Conservation (phyloP, 257 asterid genomes). For the Henckelia pumila region DNA sequence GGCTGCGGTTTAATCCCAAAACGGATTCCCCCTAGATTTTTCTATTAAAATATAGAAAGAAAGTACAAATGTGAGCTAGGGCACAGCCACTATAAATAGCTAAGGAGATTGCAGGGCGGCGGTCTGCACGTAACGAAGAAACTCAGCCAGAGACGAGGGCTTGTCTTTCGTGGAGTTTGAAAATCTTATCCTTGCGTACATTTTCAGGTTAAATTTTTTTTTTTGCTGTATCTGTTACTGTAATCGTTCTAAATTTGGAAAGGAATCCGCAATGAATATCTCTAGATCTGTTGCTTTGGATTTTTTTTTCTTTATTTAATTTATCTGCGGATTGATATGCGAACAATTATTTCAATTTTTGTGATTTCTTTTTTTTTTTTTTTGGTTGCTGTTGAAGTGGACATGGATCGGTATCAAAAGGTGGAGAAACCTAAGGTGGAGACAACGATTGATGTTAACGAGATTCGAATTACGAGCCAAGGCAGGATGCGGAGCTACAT, state of each 20-base stretch:
- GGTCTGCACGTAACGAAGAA: background rate
- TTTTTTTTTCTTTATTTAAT: no score
- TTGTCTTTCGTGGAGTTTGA: background rate
- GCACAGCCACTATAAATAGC: background rate
- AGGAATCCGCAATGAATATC: background rate
- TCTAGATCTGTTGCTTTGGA: background rate
- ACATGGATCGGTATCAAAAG: constrained; percentile 74
- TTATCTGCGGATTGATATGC: background rate
- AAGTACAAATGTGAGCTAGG: background rate
- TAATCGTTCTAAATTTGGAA: background rate
- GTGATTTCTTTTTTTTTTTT: no score
- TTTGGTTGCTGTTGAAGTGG: background rate
- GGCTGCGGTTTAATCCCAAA: background rate
- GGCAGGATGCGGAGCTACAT: constrained; percentile 74
- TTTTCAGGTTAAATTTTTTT: no score
- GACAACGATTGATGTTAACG: constrained; percentile 59
- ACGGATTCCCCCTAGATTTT: no score
- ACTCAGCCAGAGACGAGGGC: background rate
- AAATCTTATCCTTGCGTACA: background rate
- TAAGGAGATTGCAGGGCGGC: background rate
- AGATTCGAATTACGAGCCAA: constrained; percentile 73
- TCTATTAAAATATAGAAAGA: background rate
- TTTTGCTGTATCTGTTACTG: no score
- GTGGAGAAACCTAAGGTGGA: constrained; percentile 68
- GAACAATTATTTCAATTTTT: background rate